Percentiles rank a stretch among this genome's conserved stretches.
Conservation (phyloP, 2,329 filamentous ascomycete species). For the Laburnicola sp. region DNA sequence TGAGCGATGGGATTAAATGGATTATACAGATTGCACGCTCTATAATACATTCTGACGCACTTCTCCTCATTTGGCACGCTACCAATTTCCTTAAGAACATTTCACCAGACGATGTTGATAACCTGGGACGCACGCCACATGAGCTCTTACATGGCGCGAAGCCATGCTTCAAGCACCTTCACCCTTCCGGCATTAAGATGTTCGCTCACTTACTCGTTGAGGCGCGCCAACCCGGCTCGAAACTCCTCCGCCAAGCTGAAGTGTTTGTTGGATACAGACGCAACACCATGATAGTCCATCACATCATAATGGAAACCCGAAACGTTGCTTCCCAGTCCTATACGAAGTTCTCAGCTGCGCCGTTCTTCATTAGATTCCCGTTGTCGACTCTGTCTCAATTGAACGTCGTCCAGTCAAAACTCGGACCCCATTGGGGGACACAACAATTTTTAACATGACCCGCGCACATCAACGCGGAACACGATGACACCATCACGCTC, state of each 20-base stretch:
- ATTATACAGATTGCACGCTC: constrained; percentile 3
- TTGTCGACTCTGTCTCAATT: too few relatives aligned
- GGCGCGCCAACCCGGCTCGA: not conserved
- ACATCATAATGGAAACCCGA: too few relatives aligned
- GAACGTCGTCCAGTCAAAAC: too few relatives aligned
- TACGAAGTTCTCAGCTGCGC: too few relatives aligned
- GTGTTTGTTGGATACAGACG: constrained; percentile 8
- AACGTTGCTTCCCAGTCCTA: too few relatives aligned
- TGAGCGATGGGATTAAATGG: constrained; percentile 6
- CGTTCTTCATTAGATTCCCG: too few relatives aligned
- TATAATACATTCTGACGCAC: constrained; percentile 1
- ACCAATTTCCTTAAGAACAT: not conserved
- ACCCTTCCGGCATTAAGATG: not conserved
- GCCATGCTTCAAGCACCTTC: not conserved
- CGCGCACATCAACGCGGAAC: too few relatives aligned
- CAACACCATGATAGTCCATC: not conserved
- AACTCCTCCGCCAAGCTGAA: constrained; percentile 5
- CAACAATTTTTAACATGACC: too few relatives aligned
- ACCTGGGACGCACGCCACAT: not conserved
- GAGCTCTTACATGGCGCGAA: not conserved
- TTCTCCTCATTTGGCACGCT: constrained; percentile 3
- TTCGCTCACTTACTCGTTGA: constrained; percentile 5
- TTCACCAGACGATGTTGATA: not conserved
- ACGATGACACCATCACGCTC: too few relatives aligned
- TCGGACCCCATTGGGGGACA: too few relatives aligned